These are phyloP conservation scores for Phytophthora foliorum DNA, from an alignment of 352 stramenopile species.

Conservation along the genomic window DNA sequence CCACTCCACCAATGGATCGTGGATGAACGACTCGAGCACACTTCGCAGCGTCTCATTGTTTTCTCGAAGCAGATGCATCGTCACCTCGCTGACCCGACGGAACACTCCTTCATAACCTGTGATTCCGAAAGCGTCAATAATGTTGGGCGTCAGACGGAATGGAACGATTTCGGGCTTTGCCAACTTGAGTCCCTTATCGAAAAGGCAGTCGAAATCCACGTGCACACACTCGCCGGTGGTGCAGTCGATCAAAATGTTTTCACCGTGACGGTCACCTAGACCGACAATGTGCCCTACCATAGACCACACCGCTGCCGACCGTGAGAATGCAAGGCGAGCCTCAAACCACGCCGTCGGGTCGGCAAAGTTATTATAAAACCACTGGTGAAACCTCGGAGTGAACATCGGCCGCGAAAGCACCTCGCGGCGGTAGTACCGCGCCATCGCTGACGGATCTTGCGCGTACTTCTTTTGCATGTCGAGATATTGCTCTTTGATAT, in stretches of 20 bases:
- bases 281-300: constrained; percentile 97
- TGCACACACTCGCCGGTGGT: constrained; percentile 98
- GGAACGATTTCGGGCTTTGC: constrained; percentile 98
- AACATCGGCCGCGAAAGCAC: constrained; percentile 82
- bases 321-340: constrained; percentile 88
- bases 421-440: constrained; percentile 71
- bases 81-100: constrained; percentile 93
- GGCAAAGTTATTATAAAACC: constrained; percentile 98
- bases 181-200: constrained; percentile 99
- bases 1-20: constrained; percentile 97
- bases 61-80: constrained; percentile 93
- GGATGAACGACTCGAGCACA: constrained; percentile 99
- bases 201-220: constrained; percentile 99
- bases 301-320: constrained; percentile 96
- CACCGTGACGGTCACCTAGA: constrained; percentile 96
- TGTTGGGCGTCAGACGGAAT: constrained; percentile 99
- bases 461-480: constrained; percentile 91
- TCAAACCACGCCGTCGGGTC: constrained; percentile 99
- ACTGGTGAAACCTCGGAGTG: constrained; percentile 98
- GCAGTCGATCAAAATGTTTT: constrained; percentile 99
- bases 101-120: constrained; percentile 97
- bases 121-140: constrained; percentile 99
- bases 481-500: constrained; percentile 90
- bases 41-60: constrained; percentile 98
- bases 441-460: constrained; percentile 83